Base-by-base conservation (phyloP, 2,329 filamentous ascomycete species). In the Parascedosporium putredinis region DNA sequence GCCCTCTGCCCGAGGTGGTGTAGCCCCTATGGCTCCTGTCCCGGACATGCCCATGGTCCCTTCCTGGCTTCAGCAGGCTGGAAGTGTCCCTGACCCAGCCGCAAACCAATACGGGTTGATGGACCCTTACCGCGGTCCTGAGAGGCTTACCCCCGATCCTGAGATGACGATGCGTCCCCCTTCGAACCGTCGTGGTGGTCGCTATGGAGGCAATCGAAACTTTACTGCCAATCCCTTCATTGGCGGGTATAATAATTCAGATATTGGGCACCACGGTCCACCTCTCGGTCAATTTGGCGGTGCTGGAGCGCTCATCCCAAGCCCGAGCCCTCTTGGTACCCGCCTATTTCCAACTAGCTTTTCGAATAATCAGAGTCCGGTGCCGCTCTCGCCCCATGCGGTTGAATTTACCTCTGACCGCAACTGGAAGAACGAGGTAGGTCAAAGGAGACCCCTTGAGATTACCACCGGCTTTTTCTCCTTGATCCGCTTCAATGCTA, bases 301-400 rank as follows among this genome's bases (percentile, higher is more conserved):
- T 23, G 22, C 38, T 24, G 38, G 38, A 16, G 25, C 14, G 27
- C 33, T 45, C 2, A 14, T 25, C 9, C 27, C 29, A 4, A 34
- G 48, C 20, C 25, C 27, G 12, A 25, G 43, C 8, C 16, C 20
- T 4, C 64, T 72, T 59, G 66, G 64, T 20, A 60, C 73, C 60
- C 56, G 65, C 12, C 65, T 68, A 64, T 78, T 67, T 55, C 65
- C 36, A 10, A 16, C 70, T 49, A 57, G 66, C 36, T 81, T 76
- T 57, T 74, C 74, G 54, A 73, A 74, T 56, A 77, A 77, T 54
- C 70, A 78, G 23, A 72, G 78, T 53, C 78, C 81, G 23, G 86
- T 82, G 16, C 73, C 81, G 6, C 70, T 89, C 38, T 88, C 85
- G 16, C 83, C 85, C 10, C 80, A 86, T 56, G 85, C 84, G 23